Percentiles rank a stretch among this genome's conserved stretches.
Evolutionary conservation across 2,329 filamentous ascomycete genomes (phyloP).

Genomic region (Dothideomycetes sp.): DNA sequence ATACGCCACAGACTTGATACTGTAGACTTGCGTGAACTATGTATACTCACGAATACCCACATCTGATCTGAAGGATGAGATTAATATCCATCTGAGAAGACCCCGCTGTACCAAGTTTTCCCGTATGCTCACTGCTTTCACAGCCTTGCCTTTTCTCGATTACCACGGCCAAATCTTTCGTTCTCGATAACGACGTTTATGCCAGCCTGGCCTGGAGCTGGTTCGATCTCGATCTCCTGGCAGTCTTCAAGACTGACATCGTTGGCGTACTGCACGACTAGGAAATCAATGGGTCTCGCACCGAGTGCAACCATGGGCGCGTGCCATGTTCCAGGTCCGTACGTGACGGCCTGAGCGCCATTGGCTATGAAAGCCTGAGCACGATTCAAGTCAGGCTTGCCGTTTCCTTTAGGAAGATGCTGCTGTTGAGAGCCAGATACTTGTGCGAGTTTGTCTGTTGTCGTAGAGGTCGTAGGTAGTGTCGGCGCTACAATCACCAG

Average conservation of each 20-base stretch:
- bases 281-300: conserved; percentile 62
- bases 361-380: conserved; percentile 71
- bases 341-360: conserved; percentile 77
- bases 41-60: too few relatives aligned
- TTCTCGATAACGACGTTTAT: conserved; percentile 23
- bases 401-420: conserved; percentile 35
- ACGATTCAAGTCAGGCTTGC: conserved; percentile 61
- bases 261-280: conserved; percentile 83
- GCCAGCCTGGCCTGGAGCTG: conserved; percentile 25
- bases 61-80: too few relatives aligned
- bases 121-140: too few relatives aligned
- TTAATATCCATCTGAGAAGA: too few relatives aligned
- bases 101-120: too few relatives aligned
- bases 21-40: too few relatives aligned
- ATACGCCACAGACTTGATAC: too few relatives aligned
- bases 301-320: conserved; percentile 91
- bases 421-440: too few relatives aligned
- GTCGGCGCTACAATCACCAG: conserved; percentile 85
- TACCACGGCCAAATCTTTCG: conserved; percentile 13
- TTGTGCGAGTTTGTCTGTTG: conserved; percentile 23
- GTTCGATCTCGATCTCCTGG: conserved; percentile 57
- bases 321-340: conserved; percentile 88
- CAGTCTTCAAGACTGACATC: conserved; percentile 77
- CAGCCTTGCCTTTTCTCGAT: conserved; percentile 2
- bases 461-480: conserved; percentile 36